Percentiles rank a stretch among this genome's conserved stretches.
Conservation (phyloP, 2,329 filamentous ascomycete species). For the Ascochyta lentis region DNA sequence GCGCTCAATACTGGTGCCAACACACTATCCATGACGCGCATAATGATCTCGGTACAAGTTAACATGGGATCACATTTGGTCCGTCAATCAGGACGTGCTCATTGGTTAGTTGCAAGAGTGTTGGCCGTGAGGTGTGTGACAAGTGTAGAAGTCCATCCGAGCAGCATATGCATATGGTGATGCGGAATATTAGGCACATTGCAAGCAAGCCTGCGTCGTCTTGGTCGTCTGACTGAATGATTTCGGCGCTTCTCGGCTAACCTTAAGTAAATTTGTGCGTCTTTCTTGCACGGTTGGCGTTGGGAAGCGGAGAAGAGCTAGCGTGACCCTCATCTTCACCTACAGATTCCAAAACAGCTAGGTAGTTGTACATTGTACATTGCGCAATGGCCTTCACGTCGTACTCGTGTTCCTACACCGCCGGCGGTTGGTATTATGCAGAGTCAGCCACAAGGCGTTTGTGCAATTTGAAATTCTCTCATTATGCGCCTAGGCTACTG, state of each 20-base stretch:
- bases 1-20: neutral
- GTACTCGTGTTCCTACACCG: neutral
- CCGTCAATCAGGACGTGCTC: neutral
- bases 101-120: neutral
- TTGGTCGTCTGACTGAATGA: constrained; percentile 1
- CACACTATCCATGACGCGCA: constrained; percentile 1
- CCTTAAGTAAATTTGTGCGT: neutral
- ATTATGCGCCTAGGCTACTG: neutral
- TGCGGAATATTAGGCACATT: neutral
- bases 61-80: neutral
- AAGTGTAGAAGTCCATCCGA: neutral
- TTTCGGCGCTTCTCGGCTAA: neutral
- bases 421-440: neutral
- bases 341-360: neutral
- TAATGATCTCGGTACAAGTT: neutral
- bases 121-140: neutral
- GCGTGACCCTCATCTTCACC: no score
- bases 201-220: neutral
- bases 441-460: neutral
- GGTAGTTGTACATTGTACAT: neutral
- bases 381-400: neutral
- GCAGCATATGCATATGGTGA: neutral
- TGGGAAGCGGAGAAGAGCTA: neutral
- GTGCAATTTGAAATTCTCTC: neutral
- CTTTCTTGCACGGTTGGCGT: neutral